phyloP scores from a whole-genome alignment of 202 grass and related monocot genomes.

The Carex arenaria region DNA sequence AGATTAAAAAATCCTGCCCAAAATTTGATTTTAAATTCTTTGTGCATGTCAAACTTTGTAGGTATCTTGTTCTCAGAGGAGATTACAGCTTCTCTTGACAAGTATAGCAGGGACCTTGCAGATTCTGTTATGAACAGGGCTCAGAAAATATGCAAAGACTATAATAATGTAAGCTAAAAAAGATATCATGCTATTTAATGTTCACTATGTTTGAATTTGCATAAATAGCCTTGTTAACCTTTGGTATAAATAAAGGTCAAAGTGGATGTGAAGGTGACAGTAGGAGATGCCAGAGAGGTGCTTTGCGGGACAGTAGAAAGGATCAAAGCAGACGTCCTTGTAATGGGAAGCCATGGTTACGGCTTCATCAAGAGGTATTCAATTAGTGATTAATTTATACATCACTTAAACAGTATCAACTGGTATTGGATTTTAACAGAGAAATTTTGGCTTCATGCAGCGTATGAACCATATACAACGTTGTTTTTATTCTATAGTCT shows the following conservation, averaged over 20 bases:
- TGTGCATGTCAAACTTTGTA: neutral
- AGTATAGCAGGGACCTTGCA: conserved; percentile 53
- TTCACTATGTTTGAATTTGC: neutral
- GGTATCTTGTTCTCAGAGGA: conserved; percentile 55
- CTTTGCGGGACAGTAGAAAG: conserved; percentile 54
- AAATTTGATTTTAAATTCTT: neutral
- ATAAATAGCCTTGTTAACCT: neutral
- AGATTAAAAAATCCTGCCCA: neutral
- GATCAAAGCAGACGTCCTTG: conserved; percentile 50
- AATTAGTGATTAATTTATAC: neutral
- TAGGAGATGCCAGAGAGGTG: conserved; percentile 56
- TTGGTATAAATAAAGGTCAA: conserved; percentile 27
- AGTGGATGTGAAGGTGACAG: conserved; percentile 44
- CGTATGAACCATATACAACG: no score
- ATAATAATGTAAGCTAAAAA: conserved; percentile 19
- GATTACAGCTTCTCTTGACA: conserved; percentile 46
- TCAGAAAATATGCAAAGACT: conserved; percentile 48
- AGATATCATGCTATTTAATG: neutral
- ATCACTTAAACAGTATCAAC: neutral
- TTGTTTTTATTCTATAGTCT: no score
- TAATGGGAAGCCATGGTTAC: conserved; percentile 76
- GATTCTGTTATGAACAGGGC: conserved; percentile 58
- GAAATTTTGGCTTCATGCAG: no score
- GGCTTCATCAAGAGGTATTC: conserved; percentile 69
- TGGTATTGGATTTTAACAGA: neutral